Conservation (phyloP, 2,329 filamentous ascomycete species). For the Alternaria arborescens region DNA sequence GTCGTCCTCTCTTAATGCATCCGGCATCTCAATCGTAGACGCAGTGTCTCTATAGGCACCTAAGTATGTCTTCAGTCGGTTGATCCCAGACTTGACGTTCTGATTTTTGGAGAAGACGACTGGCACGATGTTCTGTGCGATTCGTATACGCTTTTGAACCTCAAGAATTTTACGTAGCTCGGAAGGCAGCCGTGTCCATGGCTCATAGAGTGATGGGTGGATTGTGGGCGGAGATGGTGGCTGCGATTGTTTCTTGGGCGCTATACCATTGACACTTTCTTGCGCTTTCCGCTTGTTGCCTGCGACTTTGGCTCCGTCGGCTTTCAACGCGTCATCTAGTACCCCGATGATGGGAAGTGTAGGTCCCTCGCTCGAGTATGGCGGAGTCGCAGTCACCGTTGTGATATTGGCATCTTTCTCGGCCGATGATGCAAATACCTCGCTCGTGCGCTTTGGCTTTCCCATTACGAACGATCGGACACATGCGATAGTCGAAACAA, state of each 20-base stretch:
- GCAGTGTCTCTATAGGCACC: slow-evolving; percentile 12
- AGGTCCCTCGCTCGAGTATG: slow-evolving; percentile 34
- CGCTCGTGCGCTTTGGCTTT: slow-evolving; percentile 30
- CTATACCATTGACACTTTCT: neutral
- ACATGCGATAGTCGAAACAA: neutral
- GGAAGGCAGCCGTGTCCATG: slow-evolving; percentile 27
- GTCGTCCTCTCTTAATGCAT: slow-evolving; percentile 14
- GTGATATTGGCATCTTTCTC: slow-evolving; percentile 14
- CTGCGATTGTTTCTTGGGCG: slow-evolving; percentile 6
- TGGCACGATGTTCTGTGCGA: slow-evolving; percentile 16
- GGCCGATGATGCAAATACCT: slow-evolving; percentile 29
- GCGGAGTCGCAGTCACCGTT: slow-evolving; percentile 11
- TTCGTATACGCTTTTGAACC: slow-evolving; percentile 9
- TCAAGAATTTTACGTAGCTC: slow-evolving; percentile 15
- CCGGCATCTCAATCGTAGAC: slow-evolving; percentile 20
- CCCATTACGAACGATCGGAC: slow-evolving; percentile 13
- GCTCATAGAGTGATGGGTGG: slow-evolving; percentile 28
- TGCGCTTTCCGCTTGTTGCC: slow-evolving; percentile 21
- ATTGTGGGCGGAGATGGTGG: slow-evolving; percentile 11
- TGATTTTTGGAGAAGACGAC: slow-evolving; percentile 34
- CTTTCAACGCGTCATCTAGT: neutral
- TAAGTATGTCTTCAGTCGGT: slow-evolving; percentile 21
- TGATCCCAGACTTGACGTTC: slow-evolving; percentile 31
- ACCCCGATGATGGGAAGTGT: slow-evolving; percentile 27
- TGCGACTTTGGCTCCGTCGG: neutral